Base-by-base conservation (phyloP, 2,329 filamentous ascomycete species). In the Cladosporium cucumerinum region DNA sequence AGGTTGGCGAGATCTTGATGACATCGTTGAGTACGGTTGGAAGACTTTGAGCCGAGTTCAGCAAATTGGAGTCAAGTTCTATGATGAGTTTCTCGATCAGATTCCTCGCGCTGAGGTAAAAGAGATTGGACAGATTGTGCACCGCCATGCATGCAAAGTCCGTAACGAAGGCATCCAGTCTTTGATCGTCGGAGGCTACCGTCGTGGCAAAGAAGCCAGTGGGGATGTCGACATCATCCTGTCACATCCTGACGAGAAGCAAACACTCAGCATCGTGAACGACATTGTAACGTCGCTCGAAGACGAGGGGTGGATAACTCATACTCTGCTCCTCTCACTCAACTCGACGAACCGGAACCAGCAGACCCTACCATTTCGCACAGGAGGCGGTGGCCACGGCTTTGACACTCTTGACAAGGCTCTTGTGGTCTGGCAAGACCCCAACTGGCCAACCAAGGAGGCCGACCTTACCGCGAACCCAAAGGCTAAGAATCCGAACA, bases 341-440 rank as follows among this genome's bases (percentile, higher is more conserved):
- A 86, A 85, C 55, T 91, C 88, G 69, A 91, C 89, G 12, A 84
- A 90, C 61, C 86, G 93, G 28, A 89, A 86, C 4, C 93, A 97
- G 68, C 78, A 84, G 59, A 84, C 86, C 0, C 77, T 87, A 0
- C 85, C 86, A 0, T 86, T 83, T 70, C 81, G 80, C 7, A 75
- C 78, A 3, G 76, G 72, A 58, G 67, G 67, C 3, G 79, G 80
- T 1, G 84, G 84, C 0, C 79, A 82, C 25, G 91, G 91, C 0
- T 97, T 97, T 69, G 93, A 97, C 74, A 91, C 88, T 0, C 83
- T 98, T 0, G 93, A 98, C 76, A 97, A 97, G 76, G 93, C 93
- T 0, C 80, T 98, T 61, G 90, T 97, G 0, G 92, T 97, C 0
- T 98, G 94, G 94, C 91, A 96, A 74, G 82, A 93, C 72, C 89